phyloP scores from a whole-genome alignment of 148 eudicot species.

The Fagopyrum esculentum region DNA sequence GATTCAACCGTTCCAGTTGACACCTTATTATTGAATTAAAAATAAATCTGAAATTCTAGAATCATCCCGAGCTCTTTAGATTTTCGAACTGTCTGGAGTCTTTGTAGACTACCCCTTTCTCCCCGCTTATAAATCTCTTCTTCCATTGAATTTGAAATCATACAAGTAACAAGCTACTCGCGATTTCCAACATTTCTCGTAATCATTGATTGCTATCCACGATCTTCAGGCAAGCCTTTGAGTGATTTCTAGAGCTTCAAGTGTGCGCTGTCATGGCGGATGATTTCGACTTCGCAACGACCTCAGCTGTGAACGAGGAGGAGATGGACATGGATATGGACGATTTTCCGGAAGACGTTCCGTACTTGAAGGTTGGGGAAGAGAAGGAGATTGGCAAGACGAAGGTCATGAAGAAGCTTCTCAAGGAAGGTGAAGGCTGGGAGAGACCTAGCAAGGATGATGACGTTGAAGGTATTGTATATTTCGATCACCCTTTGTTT shows the following conservation, averaged over 20 bases:
- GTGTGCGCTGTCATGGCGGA: slow-evolving; percentile 21
- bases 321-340: slow-evolving; percentile 22
- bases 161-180: background rate
- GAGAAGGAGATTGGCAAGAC: slow-evolving; percentile 68
- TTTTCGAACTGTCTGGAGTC: background rate
- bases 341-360: slow-evolving; percentile 14
- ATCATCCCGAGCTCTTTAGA: background rate
- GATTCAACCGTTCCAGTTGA: background rate
- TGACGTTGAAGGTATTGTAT: slow-evolving; percentile 57
- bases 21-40: background rate
- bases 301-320: slow-evolving; percentile 14
- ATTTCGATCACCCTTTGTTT: background rate
- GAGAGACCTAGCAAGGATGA: slow-evolving; percentile 67
- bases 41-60: background rate
- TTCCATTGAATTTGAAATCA: background rate
- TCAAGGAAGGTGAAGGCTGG: slow-evolving; percentile 67
- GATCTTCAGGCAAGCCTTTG: background rate
- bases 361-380: slow-evolving; percentile 47
- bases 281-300: slow-evolving; percentile 29
- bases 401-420: slow-evolving; percentile 70
- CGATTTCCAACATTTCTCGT: background rate
- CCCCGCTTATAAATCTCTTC: background rate
- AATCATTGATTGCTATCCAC: background rate
- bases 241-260: background rate
- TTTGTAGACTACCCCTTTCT: background rate